These are phyloP conservation scores for Salicornia ramosissima DNA, from an alignment of 148 eudicot species.

Conservation along the genomic window DNA sequence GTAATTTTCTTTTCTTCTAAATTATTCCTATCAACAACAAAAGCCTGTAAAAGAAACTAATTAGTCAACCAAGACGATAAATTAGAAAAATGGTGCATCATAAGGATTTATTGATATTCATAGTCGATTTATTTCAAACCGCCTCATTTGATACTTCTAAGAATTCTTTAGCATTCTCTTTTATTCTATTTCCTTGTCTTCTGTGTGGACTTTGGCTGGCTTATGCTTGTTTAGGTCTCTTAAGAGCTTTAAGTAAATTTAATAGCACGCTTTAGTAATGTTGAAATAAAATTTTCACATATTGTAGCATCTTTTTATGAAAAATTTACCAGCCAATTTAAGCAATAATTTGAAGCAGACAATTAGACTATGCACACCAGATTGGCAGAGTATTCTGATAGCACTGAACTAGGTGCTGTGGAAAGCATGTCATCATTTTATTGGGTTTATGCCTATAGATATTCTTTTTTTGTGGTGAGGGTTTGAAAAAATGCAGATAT, in stretches of 20 bases:
- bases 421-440: not conserved
- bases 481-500: constrained; percentile 2
- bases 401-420: not conserved
- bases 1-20: not conserved
- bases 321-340: not conserved
- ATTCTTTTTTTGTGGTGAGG: constrained; percentile 16
- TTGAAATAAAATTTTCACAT: not conserved
- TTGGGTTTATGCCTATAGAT: constrained; percentile 2
- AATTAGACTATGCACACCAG: not conserved
- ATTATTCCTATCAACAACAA: not conserved
- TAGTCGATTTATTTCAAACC: not conserved
- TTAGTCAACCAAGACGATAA: not conserved
- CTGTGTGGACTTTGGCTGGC: not conserved
- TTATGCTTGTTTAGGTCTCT: not conserved
- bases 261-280: not conserved
- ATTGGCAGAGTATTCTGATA: not conserved
- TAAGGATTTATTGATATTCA: not conserved
- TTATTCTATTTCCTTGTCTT: not conserved
- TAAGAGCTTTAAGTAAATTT: not conserved
- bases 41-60: not conserved
- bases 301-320: not conserved
- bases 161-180: not conserved
- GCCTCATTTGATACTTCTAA: not conserved
- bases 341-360: not conserved
- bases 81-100: not conserved